Evolutionary conservation across 352 stramenopile species (phyloP), one percentile per base, ranked within the genome.

Genomic region (Pythium sp.): DNA sequence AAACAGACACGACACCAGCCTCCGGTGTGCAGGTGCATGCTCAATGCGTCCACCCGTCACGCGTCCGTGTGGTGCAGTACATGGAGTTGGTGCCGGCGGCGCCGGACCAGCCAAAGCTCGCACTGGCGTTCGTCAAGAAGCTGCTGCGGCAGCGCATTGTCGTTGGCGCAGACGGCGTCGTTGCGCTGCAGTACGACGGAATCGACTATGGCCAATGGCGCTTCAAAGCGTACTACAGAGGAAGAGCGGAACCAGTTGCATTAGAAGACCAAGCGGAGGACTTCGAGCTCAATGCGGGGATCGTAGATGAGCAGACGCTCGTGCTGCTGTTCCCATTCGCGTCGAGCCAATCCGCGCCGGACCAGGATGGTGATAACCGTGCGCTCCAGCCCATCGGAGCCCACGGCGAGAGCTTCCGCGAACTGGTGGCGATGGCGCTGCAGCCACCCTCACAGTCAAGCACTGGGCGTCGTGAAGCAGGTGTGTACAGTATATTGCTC

Each of bases 291-390:
- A 69, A 79, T 30, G 73, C 72, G 20, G 81, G 81, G 24, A 73
- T 91, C 26, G 79, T 92, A 32, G 79, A 70, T 15, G 79, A 87
- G 24, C 62, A 88, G 64, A 92, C 86, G 24, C 74, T 94, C 59
- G 68, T 92, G 53, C 62, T 83, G 62, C 65, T 91, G 47, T 80
- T 85, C 58, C 82, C 84, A 14, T 86, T 80, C 2, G 69, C 76
- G 43, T 74, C 60, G 24, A 72, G 46, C 15, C 41, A 8, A 18
- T 24, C 22, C 15, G 15, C 15, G 9, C 41, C n/a, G 15, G 41
- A 49, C 12, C 14, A 49, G 20, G 41, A 20, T 8, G 41, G 41
- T 5, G 41, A 5, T n/a, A 5, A 15, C 3, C 15, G 15, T 6
- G 53, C 7, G 0, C 68, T 74, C 46, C 73, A 78, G 28, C 74